Evolutionary conservation across 2,329 filamentous ascomycete species (phyloP), one percentile per base, ranked within the genome.

Genomic region (Plectosphaerella cucumerina): DNA sequence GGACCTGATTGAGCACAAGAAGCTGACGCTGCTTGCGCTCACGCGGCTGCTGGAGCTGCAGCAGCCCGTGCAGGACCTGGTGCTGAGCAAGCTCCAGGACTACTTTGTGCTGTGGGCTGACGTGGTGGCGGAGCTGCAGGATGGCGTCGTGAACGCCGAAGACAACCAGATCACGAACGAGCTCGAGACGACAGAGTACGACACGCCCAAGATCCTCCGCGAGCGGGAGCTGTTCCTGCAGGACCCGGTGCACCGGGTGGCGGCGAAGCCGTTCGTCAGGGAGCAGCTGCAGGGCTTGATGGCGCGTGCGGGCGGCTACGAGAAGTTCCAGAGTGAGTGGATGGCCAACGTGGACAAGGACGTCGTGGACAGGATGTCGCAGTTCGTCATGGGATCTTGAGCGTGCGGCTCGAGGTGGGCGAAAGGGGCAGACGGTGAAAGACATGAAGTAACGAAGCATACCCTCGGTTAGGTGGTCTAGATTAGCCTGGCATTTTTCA

Each of bases 21-120:
- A 94, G 67, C 74, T 94, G 17, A 87, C 85, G 56, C 80, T 85
- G 22, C 73, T 94, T 4, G 87, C 82, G 0, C 74, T 93, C 14
- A 91, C 89, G 1, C 80, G 86, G 3, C 71, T 94, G 2, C 70
- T 90, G 12, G 86, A 90, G 62, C 75, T 86, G 1, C 75, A 77
- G 1, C 76, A 79, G 22, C 76, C 77, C 1, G 69, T 81, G 62
- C 78, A 80, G 53, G 74, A 80, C 0, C 77, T 87, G 49, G 75
- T 82, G 2, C 68, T 90, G 5, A 62, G 66, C 2, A 78, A 76
- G 35, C 72, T 94, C 50, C 89, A 94, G 65, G 86, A 86, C 60
- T 84, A 89, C 60, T 83, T 94, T 60, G 76, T 77, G 1, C 78
- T 91, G 70, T 94, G 89, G 89, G 88, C 85, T 2, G 81, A 80